Evolutionary conservation across 2,329 filamentous ascomycete genomes (phyloP).

Genomic region (Chrysoporthe deuterocubensis): DNA sequence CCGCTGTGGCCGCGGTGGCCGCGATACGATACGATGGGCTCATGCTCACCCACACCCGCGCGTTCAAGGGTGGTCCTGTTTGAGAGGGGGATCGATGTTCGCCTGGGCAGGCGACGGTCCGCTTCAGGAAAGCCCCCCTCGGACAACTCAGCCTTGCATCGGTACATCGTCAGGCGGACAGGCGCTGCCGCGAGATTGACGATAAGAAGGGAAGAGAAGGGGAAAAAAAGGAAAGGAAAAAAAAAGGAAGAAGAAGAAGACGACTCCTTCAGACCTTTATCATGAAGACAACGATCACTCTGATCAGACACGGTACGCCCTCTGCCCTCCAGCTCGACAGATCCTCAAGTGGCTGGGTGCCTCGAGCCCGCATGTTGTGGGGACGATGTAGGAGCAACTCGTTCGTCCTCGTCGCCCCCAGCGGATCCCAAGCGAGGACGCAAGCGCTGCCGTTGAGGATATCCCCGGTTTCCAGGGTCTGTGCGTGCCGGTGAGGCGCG

Average conservation of each 20-base stretch:
- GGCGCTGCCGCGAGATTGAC: not conserved
- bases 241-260: not conserved
- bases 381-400: too few relatives aligned
- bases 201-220: not conserved
- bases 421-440: too few relatives aligned
- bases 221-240: not conserved
- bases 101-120: not conserved
- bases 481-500: too few relatives aligned
- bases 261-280: too few relatives aligned
- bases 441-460: too few relatives aligned
- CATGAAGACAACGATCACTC: too few relatives aligned
- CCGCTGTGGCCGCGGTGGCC: conserved; percentile 16
- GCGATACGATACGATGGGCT: not conserved
- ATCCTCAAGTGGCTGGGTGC: too few relatives aligned
- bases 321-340: too few relatives aligned
- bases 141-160: conserved; percentile 6
- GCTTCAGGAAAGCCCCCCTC: not conserved
- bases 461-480: too few relatives aligned
- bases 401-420: too few relatives aligned
- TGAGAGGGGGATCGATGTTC: not conserved
- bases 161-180: not conserved
- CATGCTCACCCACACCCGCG: not conserved
- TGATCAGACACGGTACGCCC: too few relatives aligned
- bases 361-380: too few relatives aligned
- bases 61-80: not conserved